These are phyloP conservation scores for Paragyromitra xinjiangensis DNA, from an alignment of 495 filamentous ascomycete species.

Conservation along the genomic window DNA sequence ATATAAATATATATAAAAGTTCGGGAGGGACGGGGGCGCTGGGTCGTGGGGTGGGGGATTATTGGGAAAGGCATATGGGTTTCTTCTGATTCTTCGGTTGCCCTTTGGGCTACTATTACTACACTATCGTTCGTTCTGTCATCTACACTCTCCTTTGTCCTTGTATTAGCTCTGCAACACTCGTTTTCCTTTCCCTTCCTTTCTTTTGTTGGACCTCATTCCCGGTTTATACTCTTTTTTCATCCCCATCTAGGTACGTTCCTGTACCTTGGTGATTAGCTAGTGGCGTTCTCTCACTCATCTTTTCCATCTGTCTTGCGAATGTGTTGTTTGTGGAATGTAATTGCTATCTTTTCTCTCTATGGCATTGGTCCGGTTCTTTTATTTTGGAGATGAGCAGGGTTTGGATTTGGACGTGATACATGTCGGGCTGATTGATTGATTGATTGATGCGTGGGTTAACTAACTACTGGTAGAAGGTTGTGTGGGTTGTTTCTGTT, in stretches of 20 bases:
- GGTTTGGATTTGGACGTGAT: conserved; percentile 45
- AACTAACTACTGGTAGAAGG: conserved; percentile 50
- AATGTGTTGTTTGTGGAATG: conserved; percentile 47
- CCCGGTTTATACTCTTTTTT: conserved; percentile 48
- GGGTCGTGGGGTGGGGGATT: conserved; percentile 43
- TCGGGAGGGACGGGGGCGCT: conserved; percentile 48
- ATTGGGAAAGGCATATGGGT: conserved; percentile 47
- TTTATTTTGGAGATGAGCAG: conserved; percentile 38
- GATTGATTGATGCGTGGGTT: conserved; percentile 44
- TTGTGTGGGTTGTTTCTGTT: conserved; percentile 40
- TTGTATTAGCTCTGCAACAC: conserved; percentile 59
- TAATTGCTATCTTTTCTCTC: conserved; percentile 51
- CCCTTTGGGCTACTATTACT: conserved; percentile 28
- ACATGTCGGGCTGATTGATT: conserved; percentile 48
- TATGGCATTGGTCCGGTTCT: conserved; percentile 38
- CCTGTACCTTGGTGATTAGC: conserved; percentile 50
- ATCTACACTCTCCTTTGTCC: conserved; percentile 58
- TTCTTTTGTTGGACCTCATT: conserved; percentile 53
- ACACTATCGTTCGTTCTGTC: conserved; percentile 41
- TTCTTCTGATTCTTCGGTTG: conserved; percentile 49
- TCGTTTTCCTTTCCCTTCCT: conserved; percentile 55
- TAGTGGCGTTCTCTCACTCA: conserved; percentile 47
- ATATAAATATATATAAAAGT: conserved; percentile 56
- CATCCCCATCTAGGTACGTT: conserved; percentile 34
- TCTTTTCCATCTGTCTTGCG: conserved; percentile 37